Evolutionary conservation across 106 monocot species (phyloP).

Genomic region (Dioscorea dumetorum): DNA sequence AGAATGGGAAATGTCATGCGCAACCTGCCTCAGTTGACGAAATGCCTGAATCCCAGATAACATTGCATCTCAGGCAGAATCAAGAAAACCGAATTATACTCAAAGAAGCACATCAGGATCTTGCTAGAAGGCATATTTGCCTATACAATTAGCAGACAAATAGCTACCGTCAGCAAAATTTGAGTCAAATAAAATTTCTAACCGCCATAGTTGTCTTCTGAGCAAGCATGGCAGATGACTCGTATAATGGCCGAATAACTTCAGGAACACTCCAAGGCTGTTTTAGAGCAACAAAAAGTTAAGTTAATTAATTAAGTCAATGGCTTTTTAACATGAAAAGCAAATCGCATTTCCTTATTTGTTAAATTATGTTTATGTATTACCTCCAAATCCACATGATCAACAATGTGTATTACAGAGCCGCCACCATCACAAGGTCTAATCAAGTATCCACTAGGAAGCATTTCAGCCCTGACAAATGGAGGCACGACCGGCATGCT

Average conservation of each 20-base stretch:
- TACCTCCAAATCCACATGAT: constrained; percentile 73
- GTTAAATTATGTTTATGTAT: background rate
- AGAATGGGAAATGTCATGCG: constrained; percentile 48
- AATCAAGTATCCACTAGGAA: constrained; percentile 63
- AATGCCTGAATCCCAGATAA: constrained; percentile 34
- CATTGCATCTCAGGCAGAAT: too few relatives aligned
- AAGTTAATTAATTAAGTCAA: background rate
- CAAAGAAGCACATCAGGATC: too few relatives aligned
- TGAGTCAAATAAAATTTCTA: constrained; percentile 13
- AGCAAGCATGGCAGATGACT: constrained; percentile 64
- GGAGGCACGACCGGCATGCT: constrained; percentile 53
- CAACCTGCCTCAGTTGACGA: constrained; percentile 57
- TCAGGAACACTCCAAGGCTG: constrained; percentile 76
- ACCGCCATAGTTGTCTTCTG: constrained; percentile 61
- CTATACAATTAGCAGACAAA: too few relatives aligned
- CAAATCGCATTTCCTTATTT: too few relatives aligned
- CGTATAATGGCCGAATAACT: constrained; percentile 56
- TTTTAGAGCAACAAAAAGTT: constrained; percentile 3
- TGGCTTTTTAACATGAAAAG: too few relatives aligned
- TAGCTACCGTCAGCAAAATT: background rate
- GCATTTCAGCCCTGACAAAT: constrained; percentile 63
- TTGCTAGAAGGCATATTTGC: too few relatives aligned
- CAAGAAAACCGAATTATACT: too few relatives aligned
- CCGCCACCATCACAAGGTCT: constrained; percentile 70
- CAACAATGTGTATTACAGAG: constrained; percentile 68